These are phyloP conservation scores for Meyerozyma smithsonii DNA, from an alignment of 1,139 yeast genomes.

Conservation along the genomic window DNA sequence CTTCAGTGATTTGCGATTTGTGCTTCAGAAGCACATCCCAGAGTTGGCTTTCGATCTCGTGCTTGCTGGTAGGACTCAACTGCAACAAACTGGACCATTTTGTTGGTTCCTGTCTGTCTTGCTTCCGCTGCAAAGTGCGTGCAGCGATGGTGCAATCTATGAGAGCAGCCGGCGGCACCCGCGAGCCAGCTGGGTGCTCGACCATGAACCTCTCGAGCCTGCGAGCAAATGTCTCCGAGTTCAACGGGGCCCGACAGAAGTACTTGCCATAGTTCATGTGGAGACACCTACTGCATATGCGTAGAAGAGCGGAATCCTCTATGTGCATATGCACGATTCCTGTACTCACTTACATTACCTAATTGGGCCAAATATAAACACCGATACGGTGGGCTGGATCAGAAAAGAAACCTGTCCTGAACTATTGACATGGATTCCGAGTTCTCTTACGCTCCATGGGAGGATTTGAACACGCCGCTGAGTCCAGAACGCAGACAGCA, in stretches of 20 bases:
- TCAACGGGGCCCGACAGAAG: constrained; percentile 2
- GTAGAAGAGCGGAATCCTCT: too few species aligned
- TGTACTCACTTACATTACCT: constrained; percentile 10
- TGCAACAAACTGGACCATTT: not conserved
- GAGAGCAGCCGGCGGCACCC: not conserved
- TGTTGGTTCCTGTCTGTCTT: not conserved
- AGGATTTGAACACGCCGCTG: not conserved
- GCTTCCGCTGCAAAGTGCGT: constrained; percentile 8
- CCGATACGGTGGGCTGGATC: not conserved
- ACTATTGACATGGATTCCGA: not conserved
- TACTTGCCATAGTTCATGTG: not conserved
- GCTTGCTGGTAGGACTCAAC: constrained; percentile 2
- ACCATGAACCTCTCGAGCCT: not conserved
- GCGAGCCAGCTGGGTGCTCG: not conserved
- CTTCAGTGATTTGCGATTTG: constrained; percentile 8
- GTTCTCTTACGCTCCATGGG: constrained; percentile 3
- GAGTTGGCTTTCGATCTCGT: constrained; percentile 17
- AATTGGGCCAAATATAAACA: constrained; percentile 6
- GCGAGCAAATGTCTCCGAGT: not conserved
- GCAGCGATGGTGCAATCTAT: constrained; percentile 10
- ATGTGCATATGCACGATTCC: constrained; percentile 2
- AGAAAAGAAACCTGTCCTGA: not conserved
- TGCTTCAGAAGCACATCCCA: constrained; percentile 12
- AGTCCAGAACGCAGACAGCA: not conserved
- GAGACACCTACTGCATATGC: not conserved